These are phyloP conservation scores for Colletotrichum abscissum DNA, from an alignment of 2,329 filamentous ascomycete species.

Conservation along the genomic window DNA sequence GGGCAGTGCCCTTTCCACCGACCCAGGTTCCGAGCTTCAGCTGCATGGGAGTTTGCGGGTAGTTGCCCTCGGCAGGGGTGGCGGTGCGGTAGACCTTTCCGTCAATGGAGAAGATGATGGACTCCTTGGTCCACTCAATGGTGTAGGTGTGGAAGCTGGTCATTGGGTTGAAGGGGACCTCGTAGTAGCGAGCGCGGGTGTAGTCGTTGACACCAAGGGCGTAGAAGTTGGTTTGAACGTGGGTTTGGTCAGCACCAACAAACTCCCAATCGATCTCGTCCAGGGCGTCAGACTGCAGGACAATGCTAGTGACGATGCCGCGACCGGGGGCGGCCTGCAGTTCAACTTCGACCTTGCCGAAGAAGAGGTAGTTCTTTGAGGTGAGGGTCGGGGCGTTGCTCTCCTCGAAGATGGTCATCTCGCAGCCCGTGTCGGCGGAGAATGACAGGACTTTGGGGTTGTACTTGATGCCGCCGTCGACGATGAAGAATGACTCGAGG, in stretches of 20 bases:
- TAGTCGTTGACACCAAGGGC: conserved; percentile 67
- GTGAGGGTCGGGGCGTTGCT: conserved; percentile 59
- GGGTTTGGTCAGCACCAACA: conserved; percentile 44
- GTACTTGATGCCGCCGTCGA: conserved; percentile 58
- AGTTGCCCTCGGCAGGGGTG: conserved; percentile 63
- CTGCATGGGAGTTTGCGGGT: conserved; percentile 77
- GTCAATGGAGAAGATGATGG: conserved; percentile 70
- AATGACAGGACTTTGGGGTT: conserved; percentile 48
- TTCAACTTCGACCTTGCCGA: conserved; percentile 60
- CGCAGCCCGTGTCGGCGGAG: conserved; percentile 54
- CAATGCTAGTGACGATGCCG: conserved; percentile 62
- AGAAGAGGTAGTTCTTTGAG: conserved; percentile 62
- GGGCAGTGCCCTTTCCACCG: conserved; percentile 57
- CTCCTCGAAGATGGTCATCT: conserved; percentile 59
- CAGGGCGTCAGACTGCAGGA: conserved; percentile 61
- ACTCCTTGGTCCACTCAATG: conserved; percentile 72
- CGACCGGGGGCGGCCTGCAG: conserved; percentile 58
- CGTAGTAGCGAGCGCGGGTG: conserved; percentile 60
- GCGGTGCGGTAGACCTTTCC: conserved; percentile 57
- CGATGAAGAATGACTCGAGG: conserved; percentile 63
- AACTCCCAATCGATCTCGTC: conserved; percentile 66
- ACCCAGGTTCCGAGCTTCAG: conserved; percentile 71
- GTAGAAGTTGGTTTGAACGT: conserved; percentile 63
- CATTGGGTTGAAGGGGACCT: conserved; percentile 52
- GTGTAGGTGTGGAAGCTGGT: conserved; percentile 71